Evolutionary conservation across 768 basidiomycete genomes (phyloP).

Genomic region (Hortiboletus campestris): DNA sequence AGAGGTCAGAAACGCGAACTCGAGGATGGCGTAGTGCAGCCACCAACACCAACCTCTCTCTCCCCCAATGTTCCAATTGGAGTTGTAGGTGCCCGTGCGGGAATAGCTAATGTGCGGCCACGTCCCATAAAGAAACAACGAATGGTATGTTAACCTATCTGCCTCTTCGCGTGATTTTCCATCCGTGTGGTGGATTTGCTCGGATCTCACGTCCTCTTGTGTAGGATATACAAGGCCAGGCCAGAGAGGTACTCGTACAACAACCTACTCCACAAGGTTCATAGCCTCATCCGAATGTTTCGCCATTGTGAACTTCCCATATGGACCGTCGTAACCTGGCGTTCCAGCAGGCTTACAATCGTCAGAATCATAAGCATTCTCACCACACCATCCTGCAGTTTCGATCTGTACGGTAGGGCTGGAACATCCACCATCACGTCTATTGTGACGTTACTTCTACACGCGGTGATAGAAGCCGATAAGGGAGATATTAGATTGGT

Average conservation of each 20-base stretch:
- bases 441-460: conserved; percentile 8
- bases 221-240: conserved; percentile 65
- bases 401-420: conserved; percentile 8
- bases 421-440: conserved; percentile 2
- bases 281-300: conserved; percentile 23
- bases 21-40: conserved; percentile 24
- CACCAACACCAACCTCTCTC: conserved; percentile 22
- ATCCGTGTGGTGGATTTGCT: background rate
- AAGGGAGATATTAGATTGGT: conserved; percentile 13
- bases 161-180: background rate
- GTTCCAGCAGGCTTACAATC: conserved; percentile 6
- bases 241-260: conserved; percentile 60
- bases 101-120: conserved; percentile 55
- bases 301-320: conserved; percentile 1
- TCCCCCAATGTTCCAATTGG: conserved; percentile 26
- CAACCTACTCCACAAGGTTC: conserved; percentile 75
- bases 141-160: conserved; percentile 47
- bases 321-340: conserved; percentile 6
- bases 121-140: conserved; percentile 76
- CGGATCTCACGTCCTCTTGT: conserved; percentile 6
- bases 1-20: conserved; percentile 37
- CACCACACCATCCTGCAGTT: conserved; percentile 7
- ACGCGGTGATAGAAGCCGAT: conserved; percentile 8
- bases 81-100: conserved; percentile 55
- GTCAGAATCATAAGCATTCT: conserved; percentile 2